Conservation (phyloP, 1,139 yeast genomes). For the Candida anutae region DNA sequence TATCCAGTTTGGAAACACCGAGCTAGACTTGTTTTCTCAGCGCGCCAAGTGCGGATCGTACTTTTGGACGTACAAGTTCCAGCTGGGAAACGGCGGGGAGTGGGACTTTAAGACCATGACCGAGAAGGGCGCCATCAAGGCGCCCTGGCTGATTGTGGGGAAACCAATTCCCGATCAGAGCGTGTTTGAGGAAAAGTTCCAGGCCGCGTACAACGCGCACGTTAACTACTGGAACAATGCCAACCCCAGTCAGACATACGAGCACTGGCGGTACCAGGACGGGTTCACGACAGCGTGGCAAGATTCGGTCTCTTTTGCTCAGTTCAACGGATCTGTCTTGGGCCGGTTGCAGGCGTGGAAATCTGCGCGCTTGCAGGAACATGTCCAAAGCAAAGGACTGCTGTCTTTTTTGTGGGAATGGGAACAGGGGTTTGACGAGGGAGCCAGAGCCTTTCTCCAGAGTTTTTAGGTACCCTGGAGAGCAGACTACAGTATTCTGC, state of each 20-base stretch:
- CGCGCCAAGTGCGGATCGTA: constrained; percentile 63
- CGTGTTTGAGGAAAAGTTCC: constrained; percentile 34
- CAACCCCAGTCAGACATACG: constrained; percentile 54
- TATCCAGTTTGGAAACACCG: constrained; percentile 31
- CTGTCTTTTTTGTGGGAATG: constrained; percentile 73
- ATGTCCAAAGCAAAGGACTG: constrained; percentile 45
- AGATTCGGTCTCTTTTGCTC: constrained; percentile 62
- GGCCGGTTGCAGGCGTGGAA: constrained; percentile 75
- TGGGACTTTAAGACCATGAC: constrained; percentile 88
- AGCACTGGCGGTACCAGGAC: constrained; percentile 72
- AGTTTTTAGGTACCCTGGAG: constrained; percentile 1
- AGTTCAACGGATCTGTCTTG: constrained; percentile 58
- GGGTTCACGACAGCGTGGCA: constrained; percentile 72
- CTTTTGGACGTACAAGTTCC: constrained; percentile 89
- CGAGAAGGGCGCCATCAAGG: constrained; percentile 49
- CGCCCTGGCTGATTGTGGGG: constrained; percentile 16
- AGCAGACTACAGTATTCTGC: not conserved
- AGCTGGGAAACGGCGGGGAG: constrained; percentile 88
- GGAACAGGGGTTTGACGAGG: constrained; percentile 76
- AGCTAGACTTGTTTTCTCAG: constrained; percentile 34
- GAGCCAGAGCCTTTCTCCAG: constrained; percentile 27
- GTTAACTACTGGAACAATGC: constrained; percentile 60
- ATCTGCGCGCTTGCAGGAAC: constrained; percentile 42
- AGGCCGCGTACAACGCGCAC: constrained; percentile 41
- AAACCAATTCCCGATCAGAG: constrained; percentile 28